Base-by-base conservation (phyloP, 176 grass and related monocot species). In the Pontederia paniculata region DNA sequence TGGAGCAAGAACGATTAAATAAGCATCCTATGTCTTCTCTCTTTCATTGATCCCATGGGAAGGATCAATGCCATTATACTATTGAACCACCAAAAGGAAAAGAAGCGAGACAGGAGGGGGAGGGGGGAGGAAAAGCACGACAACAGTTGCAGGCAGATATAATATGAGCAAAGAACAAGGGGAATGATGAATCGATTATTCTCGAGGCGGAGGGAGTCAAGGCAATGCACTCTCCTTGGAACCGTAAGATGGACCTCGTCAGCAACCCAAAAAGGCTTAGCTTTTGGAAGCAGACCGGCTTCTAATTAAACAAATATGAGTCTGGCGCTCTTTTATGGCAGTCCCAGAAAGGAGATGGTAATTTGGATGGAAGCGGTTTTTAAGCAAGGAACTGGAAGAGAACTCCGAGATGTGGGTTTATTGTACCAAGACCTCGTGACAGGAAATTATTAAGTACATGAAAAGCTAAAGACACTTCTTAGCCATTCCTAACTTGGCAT, bases 221-320 rank as follows among this genome's bases (percentile, higher is more conserved):
- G 57, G 57, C 15, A 20, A 69, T 62, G 37, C 28, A 37, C 64
- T 55, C 67, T 49, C 59, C 48, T 82, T 76, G 79, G 79, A 76
- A 82, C 67, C 79, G 73, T 59, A 82, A 81, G 45, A 74, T n/a
- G 70, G 55, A 62, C 52, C 21, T 58, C 44, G 83, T 84, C 80
- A 82, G 72, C 28, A 37, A 73, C 18, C 20, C 44, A 65, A 81
- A 75, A 73, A 57, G 18, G 60, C 60, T 44, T 16, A 44, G 44
- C 23, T 63, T 48, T 22, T n/a, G 28, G 8, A 42, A 8, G 10
- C 7, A 37, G 28, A 37, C 28, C 54, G 13, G 12, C 56, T n/a
- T n/a, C n/a, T n/a, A n/a, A n/a, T n/a, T 37, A 37, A 37, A 37
- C 28, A 37, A 37, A 37, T 37, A 37, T 37, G 28, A 37, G 7